Evolutionary conservation across 2,329 filamentous ascomycete species (phyloP).

Genomic region (Zelopaecilomyces penicillatus): DNA sequence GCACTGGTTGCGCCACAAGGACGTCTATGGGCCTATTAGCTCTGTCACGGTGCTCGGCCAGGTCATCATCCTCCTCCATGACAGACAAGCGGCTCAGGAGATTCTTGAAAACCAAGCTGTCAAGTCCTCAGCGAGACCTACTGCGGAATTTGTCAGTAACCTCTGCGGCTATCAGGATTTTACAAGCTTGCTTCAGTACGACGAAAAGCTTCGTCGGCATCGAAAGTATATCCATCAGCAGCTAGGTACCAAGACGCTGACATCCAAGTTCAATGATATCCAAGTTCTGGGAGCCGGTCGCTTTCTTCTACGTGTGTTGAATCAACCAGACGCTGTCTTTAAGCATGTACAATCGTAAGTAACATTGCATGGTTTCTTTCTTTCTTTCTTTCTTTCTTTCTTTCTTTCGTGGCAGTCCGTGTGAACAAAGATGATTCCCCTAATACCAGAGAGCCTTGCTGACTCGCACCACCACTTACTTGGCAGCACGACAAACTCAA

Average conservation of each 20-base stretch:
- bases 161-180: neutral
- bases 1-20: constrained; percentile 26
- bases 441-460: neutral
- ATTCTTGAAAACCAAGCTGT: constrained; percentile 25
- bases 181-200: neutral
- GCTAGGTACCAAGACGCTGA: neutral
- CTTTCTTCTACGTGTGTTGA: neutral
- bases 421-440: neutral
- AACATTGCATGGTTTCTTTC: neutral
- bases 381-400: no score
- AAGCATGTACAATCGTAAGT: constrained; percentile 2
- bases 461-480: neutral
- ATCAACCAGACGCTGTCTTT: neutral
- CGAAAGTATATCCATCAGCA: neutral
- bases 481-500: neutral
- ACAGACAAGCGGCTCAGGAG: constrained; percentile 23
- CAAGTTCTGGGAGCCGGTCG: neutral
- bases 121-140: constrained; percentile 13
- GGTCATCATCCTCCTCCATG: constrained; percentile 31
- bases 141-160: neutral
- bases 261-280: constrained; percentile 12
- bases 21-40: constrained; percentile 19
- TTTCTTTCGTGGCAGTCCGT: neutral
- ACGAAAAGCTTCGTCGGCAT: neutral
- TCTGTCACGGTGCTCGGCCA: constrained; percentile 14